These are phyloP conservation scores for Poa annua DNA, from an alignment of 176 grass and related monocot genomes.

Conservation along the genomic window DNA sequence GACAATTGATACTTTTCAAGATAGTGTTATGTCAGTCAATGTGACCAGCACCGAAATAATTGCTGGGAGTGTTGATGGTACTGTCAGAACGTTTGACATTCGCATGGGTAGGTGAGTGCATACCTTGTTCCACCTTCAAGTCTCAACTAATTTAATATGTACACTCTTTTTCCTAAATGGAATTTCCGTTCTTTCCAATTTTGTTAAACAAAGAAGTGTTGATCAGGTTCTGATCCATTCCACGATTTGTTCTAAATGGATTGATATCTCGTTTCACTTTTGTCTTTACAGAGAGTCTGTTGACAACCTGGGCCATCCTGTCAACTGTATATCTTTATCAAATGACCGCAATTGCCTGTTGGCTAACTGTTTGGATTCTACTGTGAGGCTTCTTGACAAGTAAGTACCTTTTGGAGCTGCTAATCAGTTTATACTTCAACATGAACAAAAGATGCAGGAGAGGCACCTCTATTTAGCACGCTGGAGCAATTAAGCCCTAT, in stretches of 20 bases:
- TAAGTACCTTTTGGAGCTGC: conserved; percentile 39
- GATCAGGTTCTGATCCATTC: background rate
- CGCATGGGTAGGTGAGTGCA: conserved; percentile 83
- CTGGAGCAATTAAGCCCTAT: background rate
- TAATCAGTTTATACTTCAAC: background rate
- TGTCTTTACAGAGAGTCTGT: conserved; percentile 73
- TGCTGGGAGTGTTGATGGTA: conserved; percentile 95
- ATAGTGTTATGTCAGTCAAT: conserved; percentile 92
- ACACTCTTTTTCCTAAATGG: background rate
- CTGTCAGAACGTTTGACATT: conserved; percentile 90
- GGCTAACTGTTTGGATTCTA: conserved; percentile 94
- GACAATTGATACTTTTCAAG: conserved; percentile 96
- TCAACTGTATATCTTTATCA: conserved; percentile 92
- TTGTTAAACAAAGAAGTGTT: background rate
- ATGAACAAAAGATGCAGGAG: conserved; percentile 19
- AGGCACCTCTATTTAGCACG: background rate
- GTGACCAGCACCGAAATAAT: conserved; percentile 94
- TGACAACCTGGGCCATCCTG: conserved; percentile 78
- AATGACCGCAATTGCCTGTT: conserved; percentile 90
- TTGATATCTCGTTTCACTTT: conserved; percentile 30
- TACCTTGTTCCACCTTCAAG: background rate
- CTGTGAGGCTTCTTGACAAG: conserved; percentile 82
- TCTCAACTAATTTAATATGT: background rate
- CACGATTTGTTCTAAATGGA: conserved; percentile 19
- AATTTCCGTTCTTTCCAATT: background rate